Evolutionary conservation across 2,329 filamentous ascomycete genomes (phyloP).

Genomic region (Capronia americana): DNA sequence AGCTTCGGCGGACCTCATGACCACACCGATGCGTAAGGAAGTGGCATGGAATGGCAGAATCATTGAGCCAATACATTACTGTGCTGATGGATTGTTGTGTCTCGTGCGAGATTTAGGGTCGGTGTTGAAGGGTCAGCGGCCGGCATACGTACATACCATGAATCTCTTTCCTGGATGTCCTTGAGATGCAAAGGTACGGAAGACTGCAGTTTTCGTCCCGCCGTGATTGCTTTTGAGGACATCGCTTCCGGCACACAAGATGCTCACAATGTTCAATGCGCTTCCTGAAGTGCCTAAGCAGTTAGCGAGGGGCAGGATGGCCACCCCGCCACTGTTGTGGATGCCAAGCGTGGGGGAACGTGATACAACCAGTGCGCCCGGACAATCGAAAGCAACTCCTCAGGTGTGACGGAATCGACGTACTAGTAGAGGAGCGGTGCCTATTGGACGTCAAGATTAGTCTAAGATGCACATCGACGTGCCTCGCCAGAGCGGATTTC

Average conservation of each 20-base stretch:
- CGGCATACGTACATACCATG: background rate
- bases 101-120: background rate
- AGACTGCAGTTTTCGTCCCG: background rate
- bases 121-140: background rate
- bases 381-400: background rate
- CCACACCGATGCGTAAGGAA: conserved; percentile 18
- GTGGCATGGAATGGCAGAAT: conserved; percentile 5
- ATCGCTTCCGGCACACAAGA: background rate
- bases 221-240: background rate
- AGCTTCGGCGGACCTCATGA: conserved; percentile 29
- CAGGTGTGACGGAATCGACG: background rate
- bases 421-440: background rate
- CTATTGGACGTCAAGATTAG: background rate
- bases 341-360: conserved; percentile 7
- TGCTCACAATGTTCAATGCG: background rate
- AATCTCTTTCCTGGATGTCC: background rate
- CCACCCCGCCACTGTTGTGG: conserved; percentile 1
- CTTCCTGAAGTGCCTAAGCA: background rate
- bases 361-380: background rate
- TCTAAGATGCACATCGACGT: background rate
- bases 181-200: background rate
- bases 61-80: background rate
- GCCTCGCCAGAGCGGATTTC: background rate
- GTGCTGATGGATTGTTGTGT: background rate
- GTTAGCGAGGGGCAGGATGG: background rate